These are phyloP conservation scores for Ogataea saltuana DNA, from an alignment of 805 yeast genomes.

Conservation along the genomic window DNA sequence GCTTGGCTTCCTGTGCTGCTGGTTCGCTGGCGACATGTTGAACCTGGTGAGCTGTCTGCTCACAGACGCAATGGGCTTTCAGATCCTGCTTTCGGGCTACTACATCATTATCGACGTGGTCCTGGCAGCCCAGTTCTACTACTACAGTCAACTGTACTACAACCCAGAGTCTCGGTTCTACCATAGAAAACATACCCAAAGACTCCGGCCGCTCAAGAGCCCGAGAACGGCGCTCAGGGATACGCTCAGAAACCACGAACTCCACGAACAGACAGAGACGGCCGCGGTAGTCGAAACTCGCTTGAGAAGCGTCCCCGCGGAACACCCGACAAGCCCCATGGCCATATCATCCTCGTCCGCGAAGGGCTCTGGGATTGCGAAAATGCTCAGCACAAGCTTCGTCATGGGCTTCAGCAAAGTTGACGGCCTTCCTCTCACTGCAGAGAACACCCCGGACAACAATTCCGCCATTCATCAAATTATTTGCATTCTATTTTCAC, in stretches of 20 bases:
- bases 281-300: not conserved
- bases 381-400: constrained; percentile 32
- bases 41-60: constrained; percentile 51
- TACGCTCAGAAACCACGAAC: constrained; percentile 19
- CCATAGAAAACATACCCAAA: constrained; percentile 21
- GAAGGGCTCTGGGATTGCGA: constrained; percentile 20
- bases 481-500: constrained; percentile 16
- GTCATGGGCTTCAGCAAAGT: constrained; percentile 34
- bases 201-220: constrained; percentile 20
- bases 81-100: constrained; percentile 46
- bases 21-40: constrained; percentile 66
- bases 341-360: constrained; percentile 6
- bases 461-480: constrained; percentile 27
- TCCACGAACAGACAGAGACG: constrained; percentile 4
- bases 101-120: constrained; percentile 51
- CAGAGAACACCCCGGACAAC: constrained; percentile 13
- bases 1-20: constrained; percentile 55
- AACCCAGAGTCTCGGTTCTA: constrained; percentile 36
- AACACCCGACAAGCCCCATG: constrained; percentile 11
- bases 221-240: constrained; percentile 29
- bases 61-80: constrained; percentile 50
- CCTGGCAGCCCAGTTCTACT: constrained; percentile 47
- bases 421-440: constrained; percentile 14
- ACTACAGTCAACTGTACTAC: constrained; percentile 44
- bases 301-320: constrained; percentile 12